Conservation (phyloP, 306 rosid species). For the Vigna reflexopilosa region DNA sequence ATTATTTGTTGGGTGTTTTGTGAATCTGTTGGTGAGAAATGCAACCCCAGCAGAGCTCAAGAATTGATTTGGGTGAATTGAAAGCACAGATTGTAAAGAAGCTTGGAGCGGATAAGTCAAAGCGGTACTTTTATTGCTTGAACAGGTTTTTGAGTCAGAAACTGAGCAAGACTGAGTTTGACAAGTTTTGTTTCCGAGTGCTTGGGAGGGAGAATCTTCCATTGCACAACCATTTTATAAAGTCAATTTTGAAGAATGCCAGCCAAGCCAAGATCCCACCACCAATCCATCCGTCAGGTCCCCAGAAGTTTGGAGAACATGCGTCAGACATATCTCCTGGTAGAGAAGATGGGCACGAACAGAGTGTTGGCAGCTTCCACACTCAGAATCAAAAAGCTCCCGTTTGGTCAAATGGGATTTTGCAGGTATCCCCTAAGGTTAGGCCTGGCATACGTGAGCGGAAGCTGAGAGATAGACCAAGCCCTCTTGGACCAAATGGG, state of each 20-base stretch:
- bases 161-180: constrained; percentile 87
- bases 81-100: constrained; percentile 82
- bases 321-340: constrained; percentile 65
- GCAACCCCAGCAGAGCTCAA: constrained; percentile 92
- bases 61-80: constrained; percentile 92
- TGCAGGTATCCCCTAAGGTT: constrained; percentile 76
- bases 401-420: constrained; percentile 84
- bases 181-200: constrained; percentile 69
- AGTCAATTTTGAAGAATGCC: constrained; percentile 89
- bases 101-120: constrained; percentile 81
- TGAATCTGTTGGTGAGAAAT: constrained; percentile 83
- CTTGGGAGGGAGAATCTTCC: constrained; percentile 88
- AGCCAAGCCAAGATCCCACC: constrained; percentile 91
- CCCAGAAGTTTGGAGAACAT: constrained; percentile 60
- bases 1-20: constrained; percentile 64
- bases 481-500: constrained; percentile 98
- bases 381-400: constrained; percentile 71
- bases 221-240: constrained; percentile 83
- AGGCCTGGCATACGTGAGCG: constrained; percentile 76
- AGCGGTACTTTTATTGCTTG: constrained; percentile 73
- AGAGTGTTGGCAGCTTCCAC: constrained; percentile 56
- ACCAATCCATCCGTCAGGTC: constrained; percentile 56
- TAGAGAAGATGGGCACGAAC: constrained; percentile 84
- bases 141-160: constrained; percentile 83
- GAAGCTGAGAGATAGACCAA: constrained; percentile 87